Percentiles rank a stretch among this genome's conserved stretches.
These are phyloP conservation scores for Diaporthe citri DNA, from an alignment of 2,329 filamentous ascomycete genomes.

Conservation along the genomic window DNA sequence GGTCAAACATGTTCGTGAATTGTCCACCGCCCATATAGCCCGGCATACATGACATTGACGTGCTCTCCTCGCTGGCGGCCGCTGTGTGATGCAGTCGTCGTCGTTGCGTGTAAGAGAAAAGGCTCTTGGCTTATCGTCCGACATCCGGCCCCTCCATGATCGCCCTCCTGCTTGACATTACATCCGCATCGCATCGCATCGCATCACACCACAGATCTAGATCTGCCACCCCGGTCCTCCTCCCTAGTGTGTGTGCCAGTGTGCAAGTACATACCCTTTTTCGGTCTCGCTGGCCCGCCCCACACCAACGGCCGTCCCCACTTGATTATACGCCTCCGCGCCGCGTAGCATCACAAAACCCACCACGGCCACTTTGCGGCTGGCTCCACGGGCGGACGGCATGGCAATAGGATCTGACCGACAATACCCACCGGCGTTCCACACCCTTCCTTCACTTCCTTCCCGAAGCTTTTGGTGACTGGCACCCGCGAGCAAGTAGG, in stretches of 20 bases:
- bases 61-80: background rate
- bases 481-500: background rate
- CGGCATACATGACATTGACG: background rate
- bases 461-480: slow-evolving; percentile 25
- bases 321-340: slow-evolving; percentile 24
- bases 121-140: slow-evolving; percentile 4
- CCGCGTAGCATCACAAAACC: background rate
- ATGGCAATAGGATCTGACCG: slow-evolving; percentile 19
- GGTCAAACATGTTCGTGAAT: slow-evolving; percentile 2
- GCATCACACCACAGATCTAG: slow-evolving; percentile 30
- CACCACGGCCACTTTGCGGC: slow-evolving; percentile 5
- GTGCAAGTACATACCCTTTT: background rate
- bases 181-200: slow-evolving; percentile 26
- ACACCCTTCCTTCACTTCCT: background rate
- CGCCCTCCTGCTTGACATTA: slow-evolving; percentile 24
- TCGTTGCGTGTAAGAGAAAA: slow-evolving; percentile 16
- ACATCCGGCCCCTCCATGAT: slow-evolving; percentile 3
- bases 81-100: slow-evolving; percentile 6
- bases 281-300: slow-evolving; percentile 2
- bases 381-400: slow-evolving; percentile 18
- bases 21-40: background rate
- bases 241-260: background rate
- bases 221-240: slow-evolving; percentile 4
- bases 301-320: background rate
- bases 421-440: slow-evolving; percentile 21